Evolutionary conservation across 805 yeast genomes (phyloP).

Genomic region (Hanseniaspora occidentalis): DNA sequence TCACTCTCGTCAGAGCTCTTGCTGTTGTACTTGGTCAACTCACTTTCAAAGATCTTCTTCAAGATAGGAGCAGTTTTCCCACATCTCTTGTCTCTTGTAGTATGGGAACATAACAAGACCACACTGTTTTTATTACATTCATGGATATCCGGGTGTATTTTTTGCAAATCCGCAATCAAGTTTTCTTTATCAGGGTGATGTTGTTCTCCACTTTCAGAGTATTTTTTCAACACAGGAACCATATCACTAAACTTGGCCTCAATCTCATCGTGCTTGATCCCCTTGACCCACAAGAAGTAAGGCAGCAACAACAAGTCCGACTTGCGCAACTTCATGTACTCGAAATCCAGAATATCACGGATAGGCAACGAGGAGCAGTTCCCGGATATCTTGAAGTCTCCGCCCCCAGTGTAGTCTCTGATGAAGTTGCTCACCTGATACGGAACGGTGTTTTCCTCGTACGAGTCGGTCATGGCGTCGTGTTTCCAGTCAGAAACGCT

Average conservation of each 20-base stretch:
- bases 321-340: constrained; percentile 29
- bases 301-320: constrained; percentile 63
- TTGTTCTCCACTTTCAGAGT: no score
- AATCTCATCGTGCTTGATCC: constrained; percentile 24
- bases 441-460: constrained; percentile 35
- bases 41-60: constrained; percentile 64
- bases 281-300: constrained; percentile 54
- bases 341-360: constrained; percentile 30
- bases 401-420: constrained; percentile 28
- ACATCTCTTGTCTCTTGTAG: constrained; percentile 84
- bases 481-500: constrained; percentile 79
- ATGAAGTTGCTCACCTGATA: constrained; percentile 24
- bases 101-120: constrained; percentile 77
- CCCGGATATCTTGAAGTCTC: constrained; percentile 16
- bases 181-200: constrained; percentile 9
- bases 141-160: constrained; percentile 16
- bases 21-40: constrained; percentile 1
- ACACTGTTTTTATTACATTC: constrained; percentile 25
- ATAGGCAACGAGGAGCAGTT: constrained; percentile 42
- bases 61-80: constrained; percentile 89
- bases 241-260: constrained; percentile 31
- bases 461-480: constrained; percentile 39
- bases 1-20: no score
- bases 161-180: constrained; percentile 10
- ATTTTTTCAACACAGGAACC: constrained; percentile 30